These are phyloP conservation scores for Dichomitus squalens DNA, from an alignment of 1,284 basidiomycete species.

Conservation along the genomic window DNA sequence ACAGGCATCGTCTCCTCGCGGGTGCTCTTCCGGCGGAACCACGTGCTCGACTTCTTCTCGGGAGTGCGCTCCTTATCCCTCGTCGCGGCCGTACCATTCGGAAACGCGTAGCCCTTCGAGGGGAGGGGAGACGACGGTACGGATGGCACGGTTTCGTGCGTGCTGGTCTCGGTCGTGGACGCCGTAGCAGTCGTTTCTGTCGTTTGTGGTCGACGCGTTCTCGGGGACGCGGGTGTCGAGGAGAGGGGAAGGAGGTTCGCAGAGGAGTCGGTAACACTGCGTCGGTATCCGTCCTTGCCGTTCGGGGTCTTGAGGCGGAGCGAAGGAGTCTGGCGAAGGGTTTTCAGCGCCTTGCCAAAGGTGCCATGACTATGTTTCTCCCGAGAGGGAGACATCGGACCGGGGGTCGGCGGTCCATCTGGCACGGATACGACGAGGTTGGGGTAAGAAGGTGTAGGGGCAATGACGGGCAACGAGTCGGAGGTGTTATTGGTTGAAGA, in stretches of 20 bases:
- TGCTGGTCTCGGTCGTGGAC: slow-evolving; percentile 22
- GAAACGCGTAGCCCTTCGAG: slow-evolving; percentile 12
- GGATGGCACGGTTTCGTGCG: slow-evolving; percentile 20
- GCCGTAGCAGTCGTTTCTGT: slow-evolving; percentile 17
- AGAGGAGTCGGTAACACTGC: slow-evolving; percentile 18
- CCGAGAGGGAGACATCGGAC: background rate
- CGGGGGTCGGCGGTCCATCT: background rate
- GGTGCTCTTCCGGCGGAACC: slow-evolving; percentile 55
- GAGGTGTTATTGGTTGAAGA: slow-evolving; percentile 8
- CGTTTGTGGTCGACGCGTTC: slow-evolving; percentile 18
- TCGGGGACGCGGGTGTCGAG: slow-evolving; percentile 25
- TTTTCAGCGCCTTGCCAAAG: slow-evolving; percentile 19
- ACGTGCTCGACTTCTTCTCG: slow-evolving; percentile 48
- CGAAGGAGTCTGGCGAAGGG: slow-evolving; percentile 33
- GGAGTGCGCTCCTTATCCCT: slow-evolving; percentile 41
- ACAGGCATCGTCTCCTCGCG: slow-evolving; percentile 16
- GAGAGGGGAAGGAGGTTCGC: slow-evolving; percentile 23
- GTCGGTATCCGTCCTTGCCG: slow-evolving; percentile 11
- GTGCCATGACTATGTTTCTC: background rate
- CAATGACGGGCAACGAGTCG: slow-evolving; percentile 6
- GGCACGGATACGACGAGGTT: background rate
- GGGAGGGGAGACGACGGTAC: slow-evolving; percentile 19
- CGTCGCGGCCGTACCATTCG: slow-evolving; percentile 17
- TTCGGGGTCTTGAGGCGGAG: slow-evolving; percentile 22
- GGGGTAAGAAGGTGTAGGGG: slow-evolving; percentile 16